Conservation (phyloP, 2,329 filamentous ascomycete genomes). For the Sporothrix phasma region DNA sequence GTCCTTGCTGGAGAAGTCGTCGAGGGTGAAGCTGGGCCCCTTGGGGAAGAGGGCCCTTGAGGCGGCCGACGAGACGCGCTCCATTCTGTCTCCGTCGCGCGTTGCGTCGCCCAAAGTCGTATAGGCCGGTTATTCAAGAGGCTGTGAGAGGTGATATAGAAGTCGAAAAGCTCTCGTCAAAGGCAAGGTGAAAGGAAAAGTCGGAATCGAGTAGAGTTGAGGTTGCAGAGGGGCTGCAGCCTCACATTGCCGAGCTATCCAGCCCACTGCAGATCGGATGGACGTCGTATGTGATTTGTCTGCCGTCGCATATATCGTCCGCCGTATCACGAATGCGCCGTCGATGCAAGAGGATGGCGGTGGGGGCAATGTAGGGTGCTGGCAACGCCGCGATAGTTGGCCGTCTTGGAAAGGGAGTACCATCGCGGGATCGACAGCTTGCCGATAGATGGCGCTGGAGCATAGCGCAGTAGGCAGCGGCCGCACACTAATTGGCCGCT, state of each 20-base stretch:
- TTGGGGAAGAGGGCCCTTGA: conserved; percentile 63
- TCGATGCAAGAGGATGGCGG: not conserved
- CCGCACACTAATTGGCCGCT: not conserved
- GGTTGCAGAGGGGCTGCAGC: not conserved
- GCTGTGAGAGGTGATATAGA: no score
- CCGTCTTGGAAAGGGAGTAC: not conserved
- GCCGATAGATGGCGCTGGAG: not conserved
- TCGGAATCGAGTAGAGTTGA: not conserved
- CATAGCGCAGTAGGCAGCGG: not conserved
- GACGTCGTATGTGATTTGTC: not conserved
- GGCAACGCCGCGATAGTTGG: not conserved
- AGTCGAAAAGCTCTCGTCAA: no score
- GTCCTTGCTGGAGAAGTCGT: conserved; percentile 80
- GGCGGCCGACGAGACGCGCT: conserved; percentile 33
- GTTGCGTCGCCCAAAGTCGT: not conserved
- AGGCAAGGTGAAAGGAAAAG: not conserved
- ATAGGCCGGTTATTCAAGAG: no score
- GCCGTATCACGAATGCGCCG: not conserved
- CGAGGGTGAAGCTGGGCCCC: conserved; percentile 74
- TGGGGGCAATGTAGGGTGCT: not conserved
- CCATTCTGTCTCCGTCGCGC: conserved; percentile 24
- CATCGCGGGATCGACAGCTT: conserved; percentile 4
- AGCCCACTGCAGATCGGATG: not conserved
- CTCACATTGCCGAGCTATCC: conserved; percentile 9
- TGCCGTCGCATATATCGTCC: not conserved